These are phyloP conservation scores for Colletotrichum neosansevieriae DNA, from an alignment of 2,329 filamentous ascomycete genomes.

Conservation along the genomic window DNA sequence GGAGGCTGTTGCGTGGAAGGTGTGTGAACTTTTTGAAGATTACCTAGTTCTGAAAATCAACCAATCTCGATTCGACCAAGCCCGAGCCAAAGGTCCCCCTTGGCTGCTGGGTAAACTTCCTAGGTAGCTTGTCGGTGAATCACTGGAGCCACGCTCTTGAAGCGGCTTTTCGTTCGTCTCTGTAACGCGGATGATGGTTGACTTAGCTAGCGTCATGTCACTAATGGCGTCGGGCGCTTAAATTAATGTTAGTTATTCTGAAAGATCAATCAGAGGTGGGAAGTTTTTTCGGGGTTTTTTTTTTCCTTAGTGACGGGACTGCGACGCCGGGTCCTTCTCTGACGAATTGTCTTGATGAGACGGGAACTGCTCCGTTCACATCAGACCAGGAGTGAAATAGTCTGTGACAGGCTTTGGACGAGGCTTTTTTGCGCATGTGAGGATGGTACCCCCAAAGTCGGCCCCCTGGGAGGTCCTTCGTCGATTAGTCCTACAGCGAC, in stretches of 20 bases:
- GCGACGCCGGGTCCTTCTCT: conserved; percentile 10
- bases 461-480: conserved; percentile 3
- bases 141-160: not conserved
- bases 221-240: conserved; percentile 31
- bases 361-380: not conserved
- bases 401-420: not conserved
- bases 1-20: too few species aligned
- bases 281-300: conserved; percentile 22
- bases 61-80: too few species aligned
- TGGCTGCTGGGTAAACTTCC: too few species aligned
- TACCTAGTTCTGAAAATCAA: not conserved
- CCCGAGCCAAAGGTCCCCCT: too few species aligned
- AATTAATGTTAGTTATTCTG: conserved; percentile 29
- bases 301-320: not conserved
- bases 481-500: conserved; percentile 10
- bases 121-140: not conserved
- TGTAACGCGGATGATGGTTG: not conserved
- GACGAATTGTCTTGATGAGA: conserved; percentile 17
- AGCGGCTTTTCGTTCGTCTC: conserved; percentile 4
- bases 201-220: conserved; percentile 30
- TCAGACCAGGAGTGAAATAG: not conserved
- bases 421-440: conserved; percentile 5
- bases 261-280: conserved; percentile 14
- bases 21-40: not conserved
- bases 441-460: not conserved